phyloP scores from a whole-genome alignment of 2,329 filamentous ascomycete genomes.

The Trichoderma gracile region DNA sequence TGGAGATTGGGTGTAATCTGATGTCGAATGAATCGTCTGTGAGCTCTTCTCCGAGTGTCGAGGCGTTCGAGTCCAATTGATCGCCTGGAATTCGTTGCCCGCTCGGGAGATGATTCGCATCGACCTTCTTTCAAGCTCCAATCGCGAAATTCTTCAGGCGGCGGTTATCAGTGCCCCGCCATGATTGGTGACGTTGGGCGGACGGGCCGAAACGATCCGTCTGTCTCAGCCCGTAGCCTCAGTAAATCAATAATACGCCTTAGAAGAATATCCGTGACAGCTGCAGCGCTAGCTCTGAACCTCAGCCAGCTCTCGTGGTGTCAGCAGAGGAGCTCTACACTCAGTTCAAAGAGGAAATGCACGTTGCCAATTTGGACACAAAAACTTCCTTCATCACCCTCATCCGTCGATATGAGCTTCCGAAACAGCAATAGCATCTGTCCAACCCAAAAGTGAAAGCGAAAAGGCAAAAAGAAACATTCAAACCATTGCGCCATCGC shows the following conservation, averaged over 20 bases:
- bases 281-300: neutral
- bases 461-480: neutral
- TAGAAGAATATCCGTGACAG: neutral
- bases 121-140: neutral
- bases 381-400: neutral
- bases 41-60: neutral
- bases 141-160: slow-evolving; percentile 18
- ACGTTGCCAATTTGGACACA: too few relatives aligned
- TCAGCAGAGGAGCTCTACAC: neutral
- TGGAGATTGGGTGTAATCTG: neutral
- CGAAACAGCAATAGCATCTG: neutral
- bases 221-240: neutral
- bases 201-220: slow-evolving; percentile 19
- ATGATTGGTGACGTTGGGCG: slow-evolving; percentile 7
- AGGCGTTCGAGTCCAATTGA: neutral
- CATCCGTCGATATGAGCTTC: neutral
- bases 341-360: too few relatives aligned
- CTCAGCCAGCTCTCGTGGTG: neutral
- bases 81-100: neutral
- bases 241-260: neutral
- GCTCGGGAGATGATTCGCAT: slow-evolving; percentile 1
- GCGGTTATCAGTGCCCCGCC: slow-evolving; percentile 12
- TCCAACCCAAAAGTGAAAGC: neutral
- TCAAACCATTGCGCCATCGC: slow-evolving; percentile 10
- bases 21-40: neutral